Conservation (phyloP, 495 filamentous ascomycete species). For the Talaromyces ruber region DNA sequence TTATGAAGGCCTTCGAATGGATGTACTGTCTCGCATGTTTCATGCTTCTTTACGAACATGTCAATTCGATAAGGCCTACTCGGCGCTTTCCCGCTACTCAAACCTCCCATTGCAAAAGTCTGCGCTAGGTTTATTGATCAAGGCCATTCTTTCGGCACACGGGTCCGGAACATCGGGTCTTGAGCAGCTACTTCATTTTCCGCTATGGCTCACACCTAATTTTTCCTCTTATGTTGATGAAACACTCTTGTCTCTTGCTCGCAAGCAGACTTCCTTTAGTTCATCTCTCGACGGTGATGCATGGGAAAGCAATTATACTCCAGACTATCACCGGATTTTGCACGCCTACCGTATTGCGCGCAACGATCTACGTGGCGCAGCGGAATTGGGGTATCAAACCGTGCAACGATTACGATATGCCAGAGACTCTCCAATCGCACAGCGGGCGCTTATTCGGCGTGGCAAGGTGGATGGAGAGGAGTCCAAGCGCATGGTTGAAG, state of each 20-base stretch:
- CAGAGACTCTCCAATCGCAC: slow-evolving; percentile 37
- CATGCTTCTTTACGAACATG: slow-evolving; percentile 65
- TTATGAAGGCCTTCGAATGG: slow-evolving; percentile 34
- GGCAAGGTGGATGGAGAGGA: slow-evolving; percentile 43
- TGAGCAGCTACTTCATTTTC: slow-evolving; percentile 61
- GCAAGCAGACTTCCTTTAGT: slow-evolving; percentile 26
- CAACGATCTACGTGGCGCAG: slow-evolving; percentile 81
- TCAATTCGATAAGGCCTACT: slow-evolving; percentile 74
- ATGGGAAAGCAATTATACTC: slow-evolving; percentile 16
- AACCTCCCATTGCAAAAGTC: slow-evolving; percentile 56
- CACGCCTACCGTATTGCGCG: slow-evolving; percentile 82
- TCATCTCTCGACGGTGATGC: slow-evolving; percentile 25
- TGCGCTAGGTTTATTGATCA: slow-evolving; percentile 59
- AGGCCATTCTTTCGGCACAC: slow-evolving; percentile 58
- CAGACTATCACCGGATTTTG: slow-evolving; percentile 68
- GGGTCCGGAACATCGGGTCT: slow-evolving; percentile 42
- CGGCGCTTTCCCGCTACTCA: slow-evolving; percentile 62
- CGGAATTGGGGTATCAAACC: slow-evolving; percentile 60
- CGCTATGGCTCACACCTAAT: slow-evolving; percentile 53
- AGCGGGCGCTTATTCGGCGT: slow-evolving; percentile 22
- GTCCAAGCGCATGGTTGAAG: slow-evolving; percentile 38
- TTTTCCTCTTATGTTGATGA: slow-evolving; percentile 72
- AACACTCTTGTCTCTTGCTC: slow-evolving; percentile 49
- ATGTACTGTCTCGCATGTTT: slow-evolving; percentile 78
- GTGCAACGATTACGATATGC: slow-evolving; percentile 50